phyloP scores from a whole-genome alignment of 2,329 filamentous ascomycete species.

The Fonsecaea monophora region DNA sequence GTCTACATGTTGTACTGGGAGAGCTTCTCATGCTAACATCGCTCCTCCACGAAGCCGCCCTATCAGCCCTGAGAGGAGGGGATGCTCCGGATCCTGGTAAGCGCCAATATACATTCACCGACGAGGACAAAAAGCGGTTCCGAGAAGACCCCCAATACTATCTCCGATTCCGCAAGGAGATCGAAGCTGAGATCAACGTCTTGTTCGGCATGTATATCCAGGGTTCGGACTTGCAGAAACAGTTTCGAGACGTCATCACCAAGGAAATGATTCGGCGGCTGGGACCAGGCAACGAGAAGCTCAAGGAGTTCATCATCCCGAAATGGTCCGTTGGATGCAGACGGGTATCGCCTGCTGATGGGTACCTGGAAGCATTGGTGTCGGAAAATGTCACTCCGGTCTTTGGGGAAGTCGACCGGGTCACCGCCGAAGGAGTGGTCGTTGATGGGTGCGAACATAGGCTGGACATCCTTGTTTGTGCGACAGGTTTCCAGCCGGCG shows the following conservation, averaged over 20 bases:
- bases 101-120: slow-evolving; percentile 38
- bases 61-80: slow-evolving; percentile 7
- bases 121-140: slow-evolving; percentile 35
- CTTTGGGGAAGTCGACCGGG: slow-evolving; percentile 29
- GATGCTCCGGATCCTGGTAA: slow-evolving; percentile 14
- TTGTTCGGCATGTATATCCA: slow-evolving; percentile 32
- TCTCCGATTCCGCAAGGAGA: slow-evolving; percentile 42
- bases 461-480: slow-evolving; percentile 47
- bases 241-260: slow-evolving; percentile 14
- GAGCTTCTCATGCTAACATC: no score
- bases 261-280: slow-evolving; percentile 38
- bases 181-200: slow-evolving; percentile 42
- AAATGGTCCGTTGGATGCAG: slow-evolving; percentile 35
- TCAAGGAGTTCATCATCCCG: slow-evolving; percentile 39
- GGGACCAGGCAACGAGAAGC: slow-evolving; percentile 28
- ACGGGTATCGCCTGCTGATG: slow-evolving; percentile 39
- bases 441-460: slow-evolving; percentile 45
- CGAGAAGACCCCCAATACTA: slow-evolving; percentile 38
- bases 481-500: slow-evolving; percentile 48
- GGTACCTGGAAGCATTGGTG: slow-evolving; percentile 41
- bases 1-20: background rate
- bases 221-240: slow-evolving; percentile 15
- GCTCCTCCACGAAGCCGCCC: no score
- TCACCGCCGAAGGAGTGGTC: slow-evolving; percentile 41
- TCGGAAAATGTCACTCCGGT: slow-evolving; percentile 39